Evolutionary conservation across 2,329 filamentous ascomycete genomes (phyloP).

Genomic region (Diaporthe sp.): DNA sequence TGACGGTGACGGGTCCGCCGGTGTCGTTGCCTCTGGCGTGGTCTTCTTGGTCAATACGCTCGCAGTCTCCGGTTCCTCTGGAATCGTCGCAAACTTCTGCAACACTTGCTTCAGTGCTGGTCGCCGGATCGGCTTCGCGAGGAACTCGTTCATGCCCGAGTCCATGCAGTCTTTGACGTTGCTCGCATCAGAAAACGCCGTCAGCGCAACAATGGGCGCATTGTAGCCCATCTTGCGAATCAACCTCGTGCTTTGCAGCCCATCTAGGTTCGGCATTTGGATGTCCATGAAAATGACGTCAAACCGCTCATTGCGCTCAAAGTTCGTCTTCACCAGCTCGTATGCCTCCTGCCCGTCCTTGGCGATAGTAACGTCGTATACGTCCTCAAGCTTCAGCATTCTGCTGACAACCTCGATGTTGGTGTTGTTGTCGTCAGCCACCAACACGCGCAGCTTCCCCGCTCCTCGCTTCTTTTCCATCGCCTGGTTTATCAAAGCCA

Average conservation of each 20-base stretch:
- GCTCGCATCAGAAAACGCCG: conserved; percentile 90
- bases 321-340: conserved; percentile 85
- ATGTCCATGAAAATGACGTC: conserved; percentile 97
- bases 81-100: conserved; percentile 86
- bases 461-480: conserved; percentile 71
- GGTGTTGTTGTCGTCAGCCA: conserved; percentile 79
- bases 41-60: conserved; percentile 52
- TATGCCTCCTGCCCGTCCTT: conserved; percentile 90
- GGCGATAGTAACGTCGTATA: conserved; percentile 91
- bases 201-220: conserved; percentile 90
- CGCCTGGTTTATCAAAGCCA: conserved; percentile 75
- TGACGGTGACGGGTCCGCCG: conserved; percentile 13
- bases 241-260: conserved; percentile 85
- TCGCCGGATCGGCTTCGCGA: conserved; percentile 82
- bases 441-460: conserved; percentile 82
- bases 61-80: conserved; percentile 73
- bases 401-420: conserved; percentile 72
- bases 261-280: conserved; percentile 94
- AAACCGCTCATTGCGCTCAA: conserved; percentile 80
- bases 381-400: conserved; percentile 81
- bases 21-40: conserved; percentile 47
- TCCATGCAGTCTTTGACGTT: conserved; percentile 90
- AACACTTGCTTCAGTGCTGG: conserved; percentile 89
- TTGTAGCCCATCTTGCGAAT: conserved; percentile 90
- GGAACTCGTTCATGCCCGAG: conserved; percentile 92